Evolutionary conservation across 1,139 yeast species (phyloP).

Genomic region (Nakaseomyces nivariensis): DNA sequence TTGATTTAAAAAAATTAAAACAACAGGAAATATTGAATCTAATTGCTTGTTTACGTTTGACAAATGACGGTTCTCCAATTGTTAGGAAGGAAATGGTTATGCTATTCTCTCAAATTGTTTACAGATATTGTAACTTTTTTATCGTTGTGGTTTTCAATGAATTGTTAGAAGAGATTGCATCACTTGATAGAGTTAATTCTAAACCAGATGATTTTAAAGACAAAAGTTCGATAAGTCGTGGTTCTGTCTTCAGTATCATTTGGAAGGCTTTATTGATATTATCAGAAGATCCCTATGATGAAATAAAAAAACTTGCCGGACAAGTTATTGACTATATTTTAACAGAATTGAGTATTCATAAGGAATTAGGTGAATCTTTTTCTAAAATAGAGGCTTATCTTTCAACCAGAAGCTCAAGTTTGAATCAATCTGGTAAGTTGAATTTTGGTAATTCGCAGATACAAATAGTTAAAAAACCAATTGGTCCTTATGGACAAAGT

Average conservation of each 20-base stretch:
- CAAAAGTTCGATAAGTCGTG: conserved; percentile 46
- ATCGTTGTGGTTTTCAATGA: conserved; percentile 83
- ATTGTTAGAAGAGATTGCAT: conserved; percentile 67
- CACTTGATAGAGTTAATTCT: conserved; percentile 47
- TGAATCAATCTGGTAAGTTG: conserved; percentile 8
- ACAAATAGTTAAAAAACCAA: conserved; percentile 11
- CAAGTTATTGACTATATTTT: conserved; percentile 68
- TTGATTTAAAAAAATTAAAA: conserved; percentile 31
- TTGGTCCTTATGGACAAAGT: conserved; percentile 6
- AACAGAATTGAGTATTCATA: conserved; percentile 51
- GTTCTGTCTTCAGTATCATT: conserved; percentile 74
- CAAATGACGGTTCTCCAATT: conserved; percentile 83
- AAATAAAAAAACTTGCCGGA: conserved; percentile 66
- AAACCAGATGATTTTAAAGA: conserved; percentile 21
- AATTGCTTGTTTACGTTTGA: conserved; percentile 36
- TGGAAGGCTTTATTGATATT: conserved; percentile 80
- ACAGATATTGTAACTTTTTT: conserved; percentile 63
- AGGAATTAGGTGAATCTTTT: conserved; percentile 55
- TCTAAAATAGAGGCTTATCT: conserved; percentile 56
- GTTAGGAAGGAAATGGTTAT: conserved; percentile 80
- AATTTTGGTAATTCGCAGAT: conserved; percentile 12
- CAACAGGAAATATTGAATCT: conserved; percentile 37
- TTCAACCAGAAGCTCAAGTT: conserved; percentile 35
- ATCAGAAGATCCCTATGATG: conserved; percentile 83
- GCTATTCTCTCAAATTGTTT: conserved; percentile 65